Evolutionary conservation across 2,329 filamentous ascomycete genomes (phyloP).

Genomic region (Talaromyces sp.): DNA sequence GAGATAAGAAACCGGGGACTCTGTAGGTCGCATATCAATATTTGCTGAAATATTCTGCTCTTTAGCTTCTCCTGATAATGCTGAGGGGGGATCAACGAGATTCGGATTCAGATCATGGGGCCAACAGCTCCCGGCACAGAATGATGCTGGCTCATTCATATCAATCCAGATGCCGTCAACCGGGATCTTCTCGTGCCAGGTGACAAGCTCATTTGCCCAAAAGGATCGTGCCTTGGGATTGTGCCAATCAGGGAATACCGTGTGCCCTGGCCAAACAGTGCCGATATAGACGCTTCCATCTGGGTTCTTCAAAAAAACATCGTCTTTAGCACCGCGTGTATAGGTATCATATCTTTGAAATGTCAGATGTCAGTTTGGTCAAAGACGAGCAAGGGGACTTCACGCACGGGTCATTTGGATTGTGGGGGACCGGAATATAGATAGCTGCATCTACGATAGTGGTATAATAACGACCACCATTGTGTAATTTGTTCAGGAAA

Average conservation of each 20-base stretch:
- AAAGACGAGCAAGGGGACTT: neutral
- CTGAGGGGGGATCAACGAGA: conserved; percentile 68
- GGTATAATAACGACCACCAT: conserved; percentile 60
- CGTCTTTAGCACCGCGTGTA: conserved; percentile 52
- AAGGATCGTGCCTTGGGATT: conserved; percentile 61
- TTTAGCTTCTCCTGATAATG: conserved; percentile 66
- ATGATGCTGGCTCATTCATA: conserved; percentile 64
- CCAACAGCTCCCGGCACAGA: conserved; percentile 74
- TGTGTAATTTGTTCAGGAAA: conserved; percentile 58
- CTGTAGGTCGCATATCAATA: conserved; percentile 31
- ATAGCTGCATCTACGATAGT: conserved; percentile 67
- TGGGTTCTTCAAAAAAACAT: conserved; percentile 56
- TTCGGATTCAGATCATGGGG: conserved; percentile 66
- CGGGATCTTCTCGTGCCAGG: conserved; percentile 56
- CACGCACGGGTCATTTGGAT: conserved; percentile 65
- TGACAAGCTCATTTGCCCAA: conserved; percentile 59
- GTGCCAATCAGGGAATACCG: conserved; percentile 64
- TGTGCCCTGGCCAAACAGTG: conserved; percentile 61
- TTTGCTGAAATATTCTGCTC: conserved; percentile 53
- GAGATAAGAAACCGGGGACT: conserved; percentile 53
- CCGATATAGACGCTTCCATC: conserved; percentile 60
- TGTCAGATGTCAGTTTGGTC: conserved; percentile 16
- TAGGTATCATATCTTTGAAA: conserved; percentile 56
- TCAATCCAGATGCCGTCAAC: conserved; percentile 63
- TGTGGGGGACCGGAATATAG: conserved; percentile 72